Conservation (phyloP, 169 alveolate genomes). For the Plasmodium fragile region DNA sequence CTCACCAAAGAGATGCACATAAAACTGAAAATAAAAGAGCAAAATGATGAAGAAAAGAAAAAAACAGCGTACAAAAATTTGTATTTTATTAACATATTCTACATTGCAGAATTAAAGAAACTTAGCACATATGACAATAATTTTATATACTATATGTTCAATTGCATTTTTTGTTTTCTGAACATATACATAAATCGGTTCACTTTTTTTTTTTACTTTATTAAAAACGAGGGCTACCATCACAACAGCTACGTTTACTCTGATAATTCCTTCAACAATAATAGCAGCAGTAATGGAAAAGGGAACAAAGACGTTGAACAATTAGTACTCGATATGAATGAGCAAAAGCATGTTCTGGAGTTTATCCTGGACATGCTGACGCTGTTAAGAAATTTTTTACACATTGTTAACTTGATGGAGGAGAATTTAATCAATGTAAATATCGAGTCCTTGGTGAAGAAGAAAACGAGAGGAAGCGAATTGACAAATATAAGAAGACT, state of each 20-base stretch:
- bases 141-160: slow-evolving; percentile 37
- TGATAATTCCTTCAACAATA: not conserved
- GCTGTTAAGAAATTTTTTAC: slow-evolving; percentile 16
- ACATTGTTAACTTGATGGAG: slow-evolving; percentile 23
- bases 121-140: slow-evolving; percentile 17
- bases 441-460: slow-evolving; percentile 18
- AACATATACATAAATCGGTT: slow-evolving; percentile 47
- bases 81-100: slow-evolving; percentile 56
- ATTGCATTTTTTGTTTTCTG: slow-evolving; percentile 40
- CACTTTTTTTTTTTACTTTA: slow-evolving; percentile 20
- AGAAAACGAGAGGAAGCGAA: slow-evolving; percentile 43
- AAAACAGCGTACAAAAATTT: slow-evolving; percentile 31
- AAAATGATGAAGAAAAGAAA: slow-evolving; percentile 28
- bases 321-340: not conserved
- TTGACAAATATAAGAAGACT: slow-evolving; percentile 30
- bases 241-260: not conserved
- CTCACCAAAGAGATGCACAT: slow-evolving; percentile 1
- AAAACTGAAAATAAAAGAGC: slow-evolving; percentile 7
- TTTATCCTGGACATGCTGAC: slow-evolving; percentile 18
- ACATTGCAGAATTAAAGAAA: slow-evolving; percentile 35
- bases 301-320: not conserved
- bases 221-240: slow-evolving; percentile 2
- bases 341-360: slow-evolving; percentile 17
- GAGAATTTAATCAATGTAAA: slow-evolving; percentile 47
- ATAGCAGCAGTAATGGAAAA: not conserved